Evolutionary conservation across 352 stramenopile species (phyloP).

Genomic region (Phytophthora pinifolia): DNA sequence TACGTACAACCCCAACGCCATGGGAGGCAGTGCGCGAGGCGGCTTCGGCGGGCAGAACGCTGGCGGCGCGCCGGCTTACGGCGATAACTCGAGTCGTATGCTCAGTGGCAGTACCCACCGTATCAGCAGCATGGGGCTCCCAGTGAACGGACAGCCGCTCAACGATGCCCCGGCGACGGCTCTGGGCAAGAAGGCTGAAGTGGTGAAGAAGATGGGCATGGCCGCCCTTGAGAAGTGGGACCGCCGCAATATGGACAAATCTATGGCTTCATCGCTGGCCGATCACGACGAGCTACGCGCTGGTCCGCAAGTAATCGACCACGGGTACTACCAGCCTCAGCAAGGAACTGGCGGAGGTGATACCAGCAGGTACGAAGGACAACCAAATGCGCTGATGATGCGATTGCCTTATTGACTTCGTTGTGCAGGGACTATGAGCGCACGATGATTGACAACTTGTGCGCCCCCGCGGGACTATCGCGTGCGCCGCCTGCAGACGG

Average conservation of each 20-base stretch:
- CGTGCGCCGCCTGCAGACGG: constrained; percentile 74
- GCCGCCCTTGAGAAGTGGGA: constrained; percentile 84
- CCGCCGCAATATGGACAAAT: constrained; percentile 89
- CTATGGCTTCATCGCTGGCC: constrained; percentile 85
- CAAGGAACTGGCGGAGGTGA: constrained; percentile 69
- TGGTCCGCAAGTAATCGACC: constrained; percentile 62
- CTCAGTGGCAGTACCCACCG: constrained; percentile 38
- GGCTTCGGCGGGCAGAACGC: constrained; percentile 27
- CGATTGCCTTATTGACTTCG: constrained; percentile 2
- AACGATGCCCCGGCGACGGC: constrained; percentile 47
- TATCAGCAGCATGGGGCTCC: constrained; percentile 45
- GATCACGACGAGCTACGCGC: constrained; percentile 84
- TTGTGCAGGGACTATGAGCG: constrained; percentile 76
- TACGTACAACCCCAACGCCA: constrained; percentile 35
- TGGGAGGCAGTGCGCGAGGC: constrained; percentile 18
- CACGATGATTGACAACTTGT: constrained; percentile 84
- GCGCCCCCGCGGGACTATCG: constrained; percentile 69
- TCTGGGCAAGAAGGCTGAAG: constrained; percentile 75
- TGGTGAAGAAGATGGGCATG: constrained; percentile 81
- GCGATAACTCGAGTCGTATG: constrained; percentile 67
- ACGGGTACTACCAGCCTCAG: constrained; percentile 70
- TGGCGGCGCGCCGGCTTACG: constrained; percentile 33
- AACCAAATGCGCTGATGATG: neutral
- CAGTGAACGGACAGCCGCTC: constrained; percentile 50
- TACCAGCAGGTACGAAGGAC: constrained; percentile 57